These are phyloP conservation scores for Pythium dissimile DNA, from an alignment of 352 stramenopile genomes.

Conservation along the genomic window DNA sequence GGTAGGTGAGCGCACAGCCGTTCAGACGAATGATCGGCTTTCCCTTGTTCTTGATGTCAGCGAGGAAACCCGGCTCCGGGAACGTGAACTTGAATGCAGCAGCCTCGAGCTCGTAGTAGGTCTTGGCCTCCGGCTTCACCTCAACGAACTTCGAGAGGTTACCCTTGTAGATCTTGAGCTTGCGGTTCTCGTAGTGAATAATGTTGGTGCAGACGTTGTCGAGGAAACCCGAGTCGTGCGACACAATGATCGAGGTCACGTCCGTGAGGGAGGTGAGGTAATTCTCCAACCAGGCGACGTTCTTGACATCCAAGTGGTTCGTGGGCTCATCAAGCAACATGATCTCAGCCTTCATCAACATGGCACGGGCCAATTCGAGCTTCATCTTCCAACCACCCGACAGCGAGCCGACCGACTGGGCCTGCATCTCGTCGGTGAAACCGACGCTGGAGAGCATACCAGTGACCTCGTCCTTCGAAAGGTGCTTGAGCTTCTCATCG, in stretches of 20 bases:
- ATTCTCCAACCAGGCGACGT: slow-evolving; percentile 91
- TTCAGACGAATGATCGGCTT: slow-evolving; percentile 89
- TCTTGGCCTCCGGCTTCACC: slow-evolving; percentile 84
- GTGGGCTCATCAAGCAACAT: slow-evolving; percentile 96
- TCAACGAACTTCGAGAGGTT: slow-evolving; percentile 85
- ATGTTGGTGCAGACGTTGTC: slow-evolving; percentile 98
- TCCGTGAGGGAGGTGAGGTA: slow-evolving; percentile 87
- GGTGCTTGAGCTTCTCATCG: slow-evolving; percentile 90
- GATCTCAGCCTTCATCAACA: slow-evolving; percentile 95
- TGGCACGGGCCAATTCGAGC: slow-evolving; percentile 91
- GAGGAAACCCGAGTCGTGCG: slow-evolving; percentile 96
- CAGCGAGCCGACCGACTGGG: slow-evolving; percentile 87
- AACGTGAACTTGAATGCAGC: slow-evolving; percentile 86
- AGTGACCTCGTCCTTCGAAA: slow-evolving; percentile 85
- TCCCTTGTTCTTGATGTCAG: slow-evolving; percentile 90
- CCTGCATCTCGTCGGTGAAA: slow-evolving; percentile 95
- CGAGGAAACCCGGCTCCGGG: slow-evolving; percentile 85
- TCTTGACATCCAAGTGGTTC: slow-evolving; percentile 93
- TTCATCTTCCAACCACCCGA: slow-evolving; percentile 97
- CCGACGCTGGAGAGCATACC: slow-evolving; percentile 91
- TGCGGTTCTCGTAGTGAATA: slow-evolving; percentile 95
- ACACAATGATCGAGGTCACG: slow-evolving; percentile 93
- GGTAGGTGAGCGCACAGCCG: slow-evolving; percentile 85
- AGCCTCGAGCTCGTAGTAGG: slow-evolving; percentile 86
- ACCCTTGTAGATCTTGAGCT: slow-evolving; percentile 88